Percentiles rank a stretch among this genome's conserved stretches.
Evolutionary conservation across 208 protist genomes (phyloP).

Genomic region (Trypanosoma lewisi): DNA sequence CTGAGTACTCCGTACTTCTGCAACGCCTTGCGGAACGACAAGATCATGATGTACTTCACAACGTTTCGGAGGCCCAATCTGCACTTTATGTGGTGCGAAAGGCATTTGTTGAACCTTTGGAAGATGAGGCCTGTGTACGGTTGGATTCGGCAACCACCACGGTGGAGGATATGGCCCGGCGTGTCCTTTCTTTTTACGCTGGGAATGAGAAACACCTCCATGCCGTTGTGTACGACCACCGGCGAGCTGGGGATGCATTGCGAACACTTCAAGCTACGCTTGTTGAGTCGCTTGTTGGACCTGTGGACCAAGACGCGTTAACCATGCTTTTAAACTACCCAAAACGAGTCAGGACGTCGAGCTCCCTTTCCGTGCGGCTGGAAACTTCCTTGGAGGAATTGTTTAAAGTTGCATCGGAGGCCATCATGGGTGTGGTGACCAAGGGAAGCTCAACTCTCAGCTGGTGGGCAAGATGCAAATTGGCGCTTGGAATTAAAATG

Average conservation of each 20-base stretch:
- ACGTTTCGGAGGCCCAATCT: conserved; percentile 49
- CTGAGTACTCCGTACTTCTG: conserved; percentile 28
- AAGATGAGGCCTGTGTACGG: conserved; percentile 26
- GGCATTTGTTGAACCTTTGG: conserved; percentile 47
- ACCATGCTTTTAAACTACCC: neutral
- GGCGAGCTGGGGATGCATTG: conserved; percentile 3
- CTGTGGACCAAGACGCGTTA: conserved; percentile 1
- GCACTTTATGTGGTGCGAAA: conserved; percentile 63
- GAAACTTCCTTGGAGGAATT: conserved; percentile 14
- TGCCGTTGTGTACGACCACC: conserved; percentile 13
- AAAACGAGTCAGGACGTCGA: conserved; percentile 3
- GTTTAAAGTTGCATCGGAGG: conserved; percentile 4
- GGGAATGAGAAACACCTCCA: neutral
- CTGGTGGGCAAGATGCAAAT: conserved; percentile 19
- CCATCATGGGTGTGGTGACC: neutral
- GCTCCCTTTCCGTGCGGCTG: conserved; percentile 10
- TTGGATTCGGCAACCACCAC: conserved; percentile 27
- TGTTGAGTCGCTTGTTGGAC: conserved; percentile 20
- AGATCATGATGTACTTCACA: conserved; percentile 45
- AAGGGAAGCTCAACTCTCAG: neutral
- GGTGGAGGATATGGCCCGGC: conserved; percentile 14
- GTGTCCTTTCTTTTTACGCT: conserved; percentile 12
- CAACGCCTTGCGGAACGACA: conserved; percentile 35
- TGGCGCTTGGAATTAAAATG: neutral
- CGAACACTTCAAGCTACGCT: neutral